Evolutionary conservation across 176 grass and related monocot genomes (phyloP).

Genomic region (Eragrostis curvula): DNA sequence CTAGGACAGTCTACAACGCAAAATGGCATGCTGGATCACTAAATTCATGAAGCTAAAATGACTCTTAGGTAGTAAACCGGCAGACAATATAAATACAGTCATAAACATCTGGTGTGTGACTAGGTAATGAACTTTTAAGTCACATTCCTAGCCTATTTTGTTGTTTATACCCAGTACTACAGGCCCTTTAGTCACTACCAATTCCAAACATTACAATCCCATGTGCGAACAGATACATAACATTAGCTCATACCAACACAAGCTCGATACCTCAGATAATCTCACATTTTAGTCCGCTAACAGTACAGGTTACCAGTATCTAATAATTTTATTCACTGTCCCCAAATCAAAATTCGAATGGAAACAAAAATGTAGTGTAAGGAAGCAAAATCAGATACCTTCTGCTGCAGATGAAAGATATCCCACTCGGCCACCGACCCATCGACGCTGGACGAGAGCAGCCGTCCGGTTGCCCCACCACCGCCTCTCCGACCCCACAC

Average conservation of each 20-base stretch:
- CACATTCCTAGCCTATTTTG: background rate
- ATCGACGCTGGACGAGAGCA: conserved; percentile 89
- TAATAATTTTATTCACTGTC: background rate
- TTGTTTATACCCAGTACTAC: background rate
- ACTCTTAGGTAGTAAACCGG: background rate
- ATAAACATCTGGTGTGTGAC: background rate
- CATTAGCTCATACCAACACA: background rate
- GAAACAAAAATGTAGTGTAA: conserved; percentile 29
- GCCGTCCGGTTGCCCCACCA: conserved; percentile 44
- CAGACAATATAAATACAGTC: background rate
- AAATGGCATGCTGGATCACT: conserved; percentile 8
- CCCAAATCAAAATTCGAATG: background rate
- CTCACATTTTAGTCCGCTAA: background rate
- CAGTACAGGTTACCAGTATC: background rate
- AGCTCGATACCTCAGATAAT: background rate
- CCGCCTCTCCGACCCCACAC: conserved; percentile 60
- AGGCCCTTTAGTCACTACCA: background rate
- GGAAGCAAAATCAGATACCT: conserved; percentile 46
- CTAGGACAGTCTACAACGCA: conserved; percentile 67
- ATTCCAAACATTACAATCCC: background rate
- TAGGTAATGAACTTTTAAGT: background rate
- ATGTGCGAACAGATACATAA: background rate
- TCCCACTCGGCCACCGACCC: conserved; percentile 93
- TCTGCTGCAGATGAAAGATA: conserved; percentile 68
- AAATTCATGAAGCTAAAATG: conserved; percentile 18